Percentiles rank a stretch among this genome's conserved stretches.
These are phyloP conservation scores for Kwoniella botswanensis DNA, from an alignment of 768 basidiomycete genomes.

Conservation along the genomic window DNA sequence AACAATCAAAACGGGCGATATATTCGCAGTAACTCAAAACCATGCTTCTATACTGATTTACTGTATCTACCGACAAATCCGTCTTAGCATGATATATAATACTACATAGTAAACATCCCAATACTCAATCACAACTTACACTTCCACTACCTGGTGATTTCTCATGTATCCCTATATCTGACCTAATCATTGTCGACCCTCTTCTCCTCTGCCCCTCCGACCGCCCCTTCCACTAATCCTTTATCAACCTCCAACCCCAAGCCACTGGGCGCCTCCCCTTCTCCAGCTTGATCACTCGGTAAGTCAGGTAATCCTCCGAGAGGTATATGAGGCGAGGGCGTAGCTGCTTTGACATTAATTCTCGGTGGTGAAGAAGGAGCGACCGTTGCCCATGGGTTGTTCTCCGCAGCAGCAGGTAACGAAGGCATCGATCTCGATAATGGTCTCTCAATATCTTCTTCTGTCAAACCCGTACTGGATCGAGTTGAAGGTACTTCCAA, in stretches of 20 bases:
- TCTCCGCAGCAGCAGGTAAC: conserved; percentile 17
- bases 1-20: neutral
- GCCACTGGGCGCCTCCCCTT: conserved; percentile 17
- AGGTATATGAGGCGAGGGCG: conserved; percentile 15
- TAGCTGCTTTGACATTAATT: conserved; percentile 16
- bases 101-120: neutral
- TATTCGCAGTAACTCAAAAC: neutral
- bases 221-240: neutral
- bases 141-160: too few species aligned
- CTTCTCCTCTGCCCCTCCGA: neutral
- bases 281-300: conserved; percentile 12
- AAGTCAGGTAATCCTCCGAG: conserved; percentile 13
- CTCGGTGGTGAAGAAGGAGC: conserved; percentile 1
- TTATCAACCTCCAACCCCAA: conserved; percentile 19
- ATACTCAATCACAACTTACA: neutral
- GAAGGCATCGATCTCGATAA: conserved; percentile 8
- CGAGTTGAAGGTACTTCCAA: neutral
- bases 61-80: too few species aligned
- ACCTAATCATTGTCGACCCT: conserved; percentile 1
- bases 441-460: neutral
- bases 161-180: too few species aligned
- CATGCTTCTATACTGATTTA: too few species aligned
- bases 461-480: conserved; percentile 4
- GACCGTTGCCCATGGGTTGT: conserved; percentile 22
- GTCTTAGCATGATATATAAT: neutral